Percentiles rank a stretch among this genome's conserved stretches.
phyloP scores from a whole-genome alignment of 352 stramenopile species.

The Aphanomyces stellatus region DNA sequence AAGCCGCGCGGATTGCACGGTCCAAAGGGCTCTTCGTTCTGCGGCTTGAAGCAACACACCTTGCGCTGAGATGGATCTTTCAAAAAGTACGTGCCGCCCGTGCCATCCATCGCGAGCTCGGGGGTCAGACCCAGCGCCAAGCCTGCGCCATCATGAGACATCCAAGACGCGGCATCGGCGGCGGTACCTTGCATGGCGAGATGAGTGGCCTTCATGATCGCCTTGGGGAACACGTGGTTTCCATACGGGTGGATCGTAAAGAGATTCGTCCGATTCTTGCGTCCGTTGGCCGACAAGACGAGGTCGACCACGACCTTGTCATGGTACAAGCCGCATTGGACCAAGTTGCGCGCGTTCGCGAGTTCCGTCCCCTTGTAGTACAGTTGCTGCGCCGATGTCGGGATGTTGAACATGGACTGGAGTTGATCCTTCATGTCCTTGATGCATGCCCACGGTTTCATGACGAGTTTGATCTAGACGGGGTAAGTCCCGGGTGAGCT shows the following conservation, averaged over 20 bases:
- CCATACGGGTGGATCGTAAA: conserved; percentile 76
- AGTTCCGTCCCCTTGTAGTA: conserved; percentile 75
- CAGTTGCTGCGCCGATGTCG: conserved; percentile 68
- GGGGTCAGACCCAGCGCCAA: conserved; percentile 88
- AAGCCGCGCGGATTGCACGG: conserved; percentile 96
- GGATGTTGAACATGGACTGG: conserved; percentile 75
- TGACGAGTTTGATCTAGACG: conserved; percentile 69
- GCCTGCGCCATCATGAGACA: conserved; percentile 25
- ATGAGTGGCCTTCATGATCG: conserved; percentile 79
- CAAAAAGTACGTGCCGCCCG: conserved; percentile 97
- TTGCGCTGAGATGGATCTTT: conserved; percentile 90
- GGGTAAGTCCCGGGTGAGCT: too few relatives aligned
- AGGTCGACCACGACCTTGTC: conserved; percentile 73
- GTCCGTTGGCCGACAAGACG: conserved; percentile 27
- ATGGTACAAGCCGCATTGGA: conserved; percentile 78
- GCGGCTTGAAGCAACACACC: conserved; percentile 96
- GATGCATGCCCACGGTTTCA: conserved; percentile 66
- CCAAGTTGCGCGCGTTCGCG: conserved; percentile 73
- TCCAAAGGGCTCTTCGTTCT: conserved; percentile 97
- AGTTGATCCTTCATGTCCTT: conserved; percentile 84
- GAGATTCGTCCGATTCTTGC: conserved; percentile 15
- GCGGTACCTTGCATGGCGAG: conserved; percentile 59
- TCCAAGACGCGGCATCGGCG: too few relatives aligned
- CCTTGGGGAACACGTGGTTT: conserved; percentile 55
- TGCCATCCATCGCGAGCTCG: conserved; percentile 91